Evolutionary conservation across 768 basidiomycete species (phyloP), one percentile per base, ranked within the genome.

Genomic region (Dacryopinax primogenitus): DNA sequence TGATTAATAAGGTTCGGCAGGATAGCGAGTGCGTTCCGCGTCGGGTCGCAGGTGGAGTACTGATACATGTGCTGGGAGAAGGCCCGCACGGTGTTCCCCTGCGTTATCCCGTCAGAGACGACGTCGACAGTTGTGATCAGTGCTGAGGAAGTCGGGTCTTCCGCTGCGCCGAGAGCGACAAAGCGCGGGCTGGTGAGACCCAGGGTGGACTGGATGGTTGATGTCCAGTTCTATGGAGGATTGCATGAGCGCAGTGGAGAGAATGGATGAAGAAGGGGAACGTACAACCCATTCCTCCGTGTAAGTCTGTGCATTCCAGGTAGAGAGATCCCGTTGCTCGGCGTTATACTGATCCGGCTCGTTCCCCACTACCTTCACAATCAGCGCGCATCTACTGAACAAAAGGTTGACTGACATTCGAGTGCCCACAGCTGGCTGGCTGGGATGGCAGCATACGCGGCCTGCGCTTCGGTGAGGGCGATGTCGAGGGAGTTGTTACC

Each of bases 61-160:
- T 74, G 73, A 64, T 66, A 70, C 70, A 73, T 73, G 65, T 76
- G 74, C 45, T 73, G 74, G 11, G 71, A 70, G 62, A 73, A 75
- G 15, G 73, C 47, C 64, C 73, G 71, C 51, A 75, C 67, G 7
- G 33, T 35, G 33, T 13, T 26, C 2, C 35, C 62, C 33, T 33
- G 3, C n/a, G 34, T 21, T 18, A 77, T 79, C 41, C 75, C 76
- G 68, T 77, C 77, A 18, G 76, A 77, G 21, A 79, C 72, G n/a
- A 79, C 68, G 1, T 77, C 75, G 47, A 77, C 67, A 1, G 72
- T 72, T 11, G 73, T 74, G 67, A 74, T 71, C 6, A 67, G 62
- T 1, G 71, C 73, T 0, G 68, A 58, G 0, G 70, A 65, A 7
- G 71, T 72, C 6, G 73, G 74, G 51, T 73, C 73, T 33, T 68